Base-by-base conservation (phyloP, 768 basidiomycete genomes). In the Amanita thiersii region DNA sequence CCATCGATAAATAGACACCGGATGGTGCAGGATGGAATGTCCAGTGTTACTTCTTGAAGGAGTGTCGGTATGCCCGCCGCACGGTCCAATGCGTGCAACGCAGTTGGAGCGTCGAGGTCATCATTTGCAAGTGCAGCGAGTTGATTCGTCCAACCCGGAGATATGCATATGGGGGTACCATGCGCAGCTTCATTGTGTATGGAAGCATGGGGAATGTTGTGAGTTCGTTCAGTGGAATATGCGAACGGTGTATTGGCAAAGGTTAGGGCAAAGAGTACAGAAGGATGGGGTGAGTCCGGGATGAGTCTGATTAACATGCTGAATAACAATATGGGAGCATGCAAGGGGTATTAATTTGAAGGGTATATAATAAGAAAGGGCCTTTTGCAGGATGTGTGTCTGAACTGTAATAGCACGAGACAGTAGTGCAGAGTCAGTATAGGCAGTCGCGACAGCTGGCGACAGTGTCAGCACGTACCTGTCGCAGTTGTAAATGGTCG, bases 1-100 rank as follows among this genome's bases (percentile, higher is more conserved):
- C 75, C 81, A 51, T 83, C 82, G 25, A 78, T 59, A 50, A 83
- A 84, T 35, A 54, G 58, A 51, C 77, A 79, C 0, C 59, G 53
- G 25, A 84, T 62, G 32, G 66, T 64, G 26, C 59, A 56, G 18
- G 54, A 55, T 7, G 63, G 58, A 39, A 85, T 50, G 52, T 87
- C 77, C 58, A 85, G 79, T 5, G 65, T 61, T n/a, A 86, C 72
- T 51, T 81, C 70, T 32, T 69, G 63, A 21, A 80, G 57, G 25
- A 81, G 62, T 36, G 65, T 67, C 10, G 74, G 65, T 19, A 82
- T 57, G 33, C 76, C 77, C 4, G 72, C 73, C 15, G 77, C 66
- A 49, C 70, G 69, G 62, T 84, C 82, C 33, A 82, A 62, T 23
- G 72, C 68, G 54, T 81, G 79, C 6, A 79, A 57, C 12, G 61